Evolutionary conservation across 345 rosid species (phyloP).

Genomic region (Linum tenue): DNA sequence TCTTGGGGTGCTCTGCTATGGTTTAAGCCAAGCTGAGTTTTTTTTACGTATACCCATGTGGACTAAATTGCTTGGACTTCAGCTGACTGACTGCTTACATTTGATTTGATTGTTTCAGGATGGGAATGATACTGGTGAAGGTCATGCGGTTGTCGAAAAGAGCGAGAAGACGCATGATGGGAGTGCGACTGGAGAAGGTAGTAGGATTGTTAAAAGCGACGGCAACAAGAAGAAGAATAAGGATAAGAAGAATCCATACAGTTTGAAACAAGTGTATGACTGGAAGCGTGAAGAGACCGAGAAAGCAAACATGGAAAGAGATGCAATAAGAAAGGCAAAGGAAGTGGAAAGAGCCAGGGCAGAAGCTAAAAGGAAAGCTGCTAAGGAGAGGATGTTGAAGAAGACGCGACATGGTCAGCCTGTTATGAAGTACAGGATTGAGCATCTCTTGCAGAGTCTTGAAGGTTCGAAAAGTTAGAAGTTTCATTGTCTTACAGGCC

Average conservation of each 20-base stretch:
- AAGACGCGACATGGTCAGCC: conserved; percentile 77
- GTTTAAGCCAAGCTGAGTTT: background rate
- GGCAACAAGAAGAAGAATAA: conserved; percentile 25
- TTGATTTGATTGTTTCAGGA: background rate
- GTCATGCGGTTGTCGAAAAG: background rate
- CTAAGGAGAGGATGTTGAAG: conserved; percentile 60
- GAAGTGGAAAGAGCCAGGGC: conserved; percentile 61
- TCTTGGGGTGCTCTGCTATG: background rate
- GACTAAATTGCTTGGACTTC: background rate
- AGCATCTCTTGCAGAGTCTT: conserved; percentile 66
- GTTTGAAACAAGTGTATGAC: conserved; percentile 52
- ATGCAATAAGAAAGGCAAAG: conserved; percentile 46
- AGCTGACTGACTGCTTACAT: background rate
- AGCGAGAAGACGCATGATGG: conserved; percentile 16
- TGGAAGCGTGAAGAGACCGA: conserved; percentile 58
- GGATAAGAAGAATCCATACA: conserved; percentile 15
- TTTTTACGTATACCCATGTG: background rate
- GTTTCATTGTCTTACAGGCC: background rate
- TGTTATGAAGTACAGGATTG: conserved; percentile 80
- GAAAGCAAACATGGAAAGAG: conserved; percentile 56
- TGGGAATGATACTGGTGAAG: background rate
- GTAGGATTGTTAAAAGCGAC: conserved; percentile 13
- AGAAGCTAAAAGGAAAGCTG: conserved; percentile 54
- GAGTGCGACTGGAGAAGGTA: conserved; percentile 21
- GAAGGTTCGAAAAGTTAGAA: conserved; percentile 32